These are phyloP conservation scores for Penicillium odoratum DNA, from an alignment of 495 filamentous ascomycete genomes.

Conservation along the genomic window DNA sequence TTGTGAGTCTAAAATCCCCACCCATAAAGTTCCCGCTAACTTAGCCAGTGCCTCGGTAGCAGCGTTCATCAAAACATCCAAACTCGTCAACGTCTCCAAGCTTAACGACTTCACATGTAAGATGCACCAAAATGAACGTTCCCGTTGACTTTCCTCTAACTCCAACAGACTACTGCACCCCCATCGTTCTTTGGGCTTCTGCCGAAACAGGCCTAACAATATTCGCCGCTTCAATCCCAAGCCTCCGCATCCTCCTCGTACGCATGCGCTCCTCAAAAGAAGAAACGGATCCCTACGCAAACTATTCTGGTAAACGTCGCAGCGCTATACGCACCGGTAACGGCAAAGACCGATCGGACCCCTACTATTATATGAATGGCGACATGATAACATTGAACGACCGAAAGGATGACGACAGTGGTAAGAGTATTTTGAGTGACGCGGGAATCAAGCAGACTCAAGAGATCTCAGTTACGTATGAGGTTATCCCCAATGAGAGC, in stretches of 20 bases:
- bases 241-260: conserved; percentile 19
- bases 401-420: conserved; percentile 5
- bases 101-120: conserved; percentile 28
- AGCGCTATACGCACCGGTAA: neutral
- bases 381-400: conserved; percentile 3
- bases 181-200: conserved; percentile 25
- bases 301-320: neutral
- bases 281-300: neutral
- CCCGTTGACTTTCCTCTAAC: neutral
- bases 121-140: neutral
- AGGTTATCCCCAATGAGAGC: neutral
- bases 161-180: conserved; percentile 11
- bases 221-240: conserved; percentile 27
- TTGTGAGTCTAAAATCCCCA: conserved; percentile 15
- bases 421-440: conserved; percentile 2
- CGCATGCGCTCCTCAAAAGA: conserved; percentile 19
- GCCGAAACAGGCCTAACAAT: conserved; percentile 28
- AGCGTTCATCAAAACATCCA: conserved; percentile 28
- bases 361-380: conserved; percentile 5
- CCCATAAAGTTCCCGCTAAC: neutral
- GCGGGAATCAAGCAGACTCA: conserved; percentile 10
- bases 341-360: neutral
- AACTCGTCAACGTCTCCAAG: conserved; percentile 17
- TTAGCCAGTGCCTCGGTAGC: conserved; percentile 17
- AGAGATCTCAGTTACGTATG: conserved; percentile 9